A percentile compares a stretch with the other conserved stretches of the same genome.
Conservation (phyloP, 139 green algal species). For the Tetradesmus obliquus region DNA sequence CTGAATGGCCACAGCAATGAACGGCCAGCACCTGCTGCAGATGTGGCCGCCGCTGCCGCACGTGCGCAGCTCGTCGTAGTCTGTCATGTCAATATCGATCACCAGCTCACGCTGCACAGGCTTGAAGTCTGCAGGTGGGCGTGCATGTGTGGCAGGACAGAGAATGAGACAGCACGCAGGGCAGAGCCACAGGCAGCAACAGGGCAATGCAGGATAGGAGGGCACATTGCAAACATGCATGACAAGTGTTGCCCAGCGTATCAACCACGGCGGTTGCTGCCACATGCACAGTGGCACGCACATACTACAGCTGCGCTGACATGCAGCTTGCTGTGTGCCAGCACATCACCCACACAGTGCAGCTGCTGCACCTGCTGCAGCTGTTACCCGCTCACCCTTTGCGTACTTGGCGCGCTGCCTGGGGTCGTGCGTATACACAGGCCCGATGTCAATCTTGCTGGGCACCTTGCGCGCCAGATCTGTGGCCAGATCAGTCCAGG, state of each 20-base stretch:
- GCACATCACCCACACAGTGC: no score
- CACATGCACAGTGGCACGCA: no score
- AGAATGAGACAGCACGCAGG: background rate
- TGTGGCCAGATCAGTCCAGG: slow-evolving; percentile 76
- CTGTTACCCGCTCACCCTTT: slow-evolving; percentile 30
- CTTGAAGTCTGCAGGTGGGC: slow-evolving; percentile 70
- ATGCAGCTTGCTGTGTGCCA: no score
- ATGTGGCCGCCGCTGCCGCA: slow-evolving; percentile 91
- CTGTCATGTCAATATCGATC: slow-evolving; percentile 98
- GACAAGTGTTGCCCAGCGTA: no score
- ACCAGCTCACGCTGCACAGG: slow-evolving; percentile 96
- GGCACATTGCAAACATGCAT: no score
- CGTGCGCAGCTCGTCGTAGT: slow-evolving; percentile 99
- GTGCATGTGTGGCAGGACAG: background rate
- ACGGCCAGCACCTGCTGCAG: slow-evolving; percentile 95
- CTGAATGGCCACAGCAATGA: slow-evolving; percentile 95
- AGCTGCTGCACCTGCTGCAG: background rate
- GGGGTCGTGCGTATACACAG: slow-evolving; percentile 96
- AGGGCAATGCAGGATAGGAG: background rate
- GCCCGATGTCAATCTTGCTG: slow-evolving; percentile 98
- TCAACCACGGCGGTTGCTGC: no score
- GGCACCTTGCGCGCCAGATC: slow-evolving; percentile 83
- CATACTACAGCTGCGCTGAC: no score
- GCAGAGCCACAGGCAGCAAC: background rate
- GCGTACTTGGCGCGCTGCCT: slow-evolving; percentile 70